Percentiles rank a stretch among this genome's conserved stretches.
phyloP scores from a whole-genome alignment of 768 basidiomycete genomes.

The Leccinum disarticulatum region DNA sequence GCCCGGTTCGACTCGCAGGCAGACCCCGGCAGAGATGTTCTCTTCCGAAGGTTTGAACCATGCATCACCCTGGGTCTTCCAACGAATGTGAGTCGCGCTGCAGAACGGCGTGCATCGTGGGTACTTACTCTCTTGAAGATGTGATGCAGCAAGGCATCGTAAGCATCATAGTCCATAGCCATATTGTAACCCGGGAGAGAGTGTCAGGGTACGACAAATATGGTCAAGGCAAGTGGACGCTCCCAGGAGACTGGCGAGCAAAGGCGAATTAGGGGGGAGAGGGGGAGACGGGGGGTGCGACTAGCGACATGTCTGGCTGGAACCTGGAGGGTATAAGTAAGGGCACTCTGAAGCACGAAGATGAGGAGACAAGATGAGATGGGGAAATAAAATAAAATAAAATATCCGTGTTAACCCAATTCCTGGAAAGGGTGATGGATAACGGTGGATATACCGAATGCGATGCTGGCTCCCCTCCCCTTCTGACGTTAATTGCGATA shows the following conservation, averaged over 20 bases:
- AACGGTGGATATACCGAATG: slow-evolving; percentile 3
- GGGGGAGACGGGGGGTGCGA: slow-evolving; percentile 2
- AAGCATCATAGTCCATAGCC: slow-evolving; percentile 64
- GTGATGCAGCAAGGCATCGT: slow-evolving; percentile 77
- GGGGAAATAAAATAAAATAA: neutral
- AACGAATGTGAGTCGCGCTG: neutral
- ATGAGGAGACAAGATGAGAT: neutral
- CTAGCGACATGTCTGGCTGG: neutral
- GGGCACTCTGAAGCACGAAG: neutral
- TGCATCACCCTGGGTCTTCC: slow-evolving; percentile 75
- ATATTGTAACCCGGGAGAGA: slow-evolving; percentile 11
- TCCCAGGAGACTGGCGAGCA: neutral
- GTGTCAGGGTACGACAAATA: neutral
- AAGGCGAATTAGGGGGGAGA: neutral
- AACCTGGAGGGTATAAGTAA: slow-evolving; percentile 24
- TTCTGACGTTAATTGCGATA: slow-evolving; percentile 25
- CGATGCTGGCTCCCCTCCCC: neutral
- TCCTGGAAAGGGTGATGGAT: slow-evolving; percentile 5
- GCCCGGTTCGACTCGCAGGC: slow-evolving; percentile 72
- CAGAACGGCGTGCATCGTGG: neutral
- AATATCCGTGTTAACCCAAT: slow-evolving; percentile 4
- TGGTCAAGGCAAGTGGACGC: neutral
- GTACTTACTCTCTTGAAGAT: slow-evolving; percentile 67
- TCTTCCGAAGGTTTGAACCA: slow-evolving; percentile 88
- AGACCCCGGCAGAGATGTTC: slow-evolving; percentile 78